These are phyloP conservation scores for Penicillium egyptiacum DNA, from an alignment of 495 filamentous ascomycete genomes.

Conservation along the genomic window DNA sequence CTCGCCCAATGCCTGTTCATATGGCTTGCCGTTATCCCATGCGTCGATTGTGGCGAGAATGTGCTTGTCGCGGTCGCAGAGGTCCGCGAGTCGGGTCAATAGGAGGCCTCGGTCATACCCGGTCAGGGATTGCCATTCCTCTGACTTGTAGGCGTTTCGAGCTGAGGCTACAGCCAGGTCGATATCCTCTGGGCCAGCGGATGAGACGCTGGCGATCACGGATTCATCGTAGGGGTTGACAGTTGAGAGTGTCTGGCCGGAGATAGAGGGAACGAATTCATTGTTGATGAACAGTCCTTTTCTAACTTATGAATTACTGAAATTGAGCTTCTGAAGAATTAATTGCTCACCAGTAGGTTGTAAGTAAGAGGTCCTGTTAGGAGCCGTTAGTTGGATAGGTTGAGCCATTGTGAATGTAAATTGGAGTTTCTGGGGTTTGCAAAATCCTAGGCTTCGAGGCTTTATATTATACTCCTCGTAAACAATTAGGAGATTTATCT, in stretches of 20 bases:
- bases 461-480: background rate
- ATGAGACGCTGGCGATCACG: constrained; percentile 68
- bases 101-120: constrained; percentile 67
- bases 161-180: constrained; percentile 75
- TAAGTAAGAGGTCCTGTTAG: background rate
- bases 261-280: background rate
- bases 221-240: constrained; percentile 5
- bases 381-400: constrained; percentile 3
- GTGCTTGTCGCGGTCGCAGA: constrained; percentile 64
- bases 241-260: background rate
- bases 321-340: background rate
- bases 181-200: constrained; percentile 71
- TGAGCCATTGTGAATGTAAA: constrained; percentile 3
- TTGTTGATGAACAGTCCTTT: constrained; percentile 12
- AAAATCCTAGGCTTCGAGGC: background rate
- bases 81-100: constrained; percentile 65
- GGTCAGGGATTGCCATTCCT: constrained; percentile 69
- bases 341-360: background rate
- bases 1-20: constrained; percentile 59
- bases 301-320: background rate
- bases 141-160: constrained; percentile 68
- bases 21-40: constrained; percentile 83
- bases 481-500: background rate
- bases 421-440: background rate
- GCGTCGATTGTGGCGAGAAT: constrained; percentile 77